These are phyloP conservation scores for Trifolium fragiferum DNA, from an alignment of 306 rosid genomes.

Conservation along the genomic window DNA sequence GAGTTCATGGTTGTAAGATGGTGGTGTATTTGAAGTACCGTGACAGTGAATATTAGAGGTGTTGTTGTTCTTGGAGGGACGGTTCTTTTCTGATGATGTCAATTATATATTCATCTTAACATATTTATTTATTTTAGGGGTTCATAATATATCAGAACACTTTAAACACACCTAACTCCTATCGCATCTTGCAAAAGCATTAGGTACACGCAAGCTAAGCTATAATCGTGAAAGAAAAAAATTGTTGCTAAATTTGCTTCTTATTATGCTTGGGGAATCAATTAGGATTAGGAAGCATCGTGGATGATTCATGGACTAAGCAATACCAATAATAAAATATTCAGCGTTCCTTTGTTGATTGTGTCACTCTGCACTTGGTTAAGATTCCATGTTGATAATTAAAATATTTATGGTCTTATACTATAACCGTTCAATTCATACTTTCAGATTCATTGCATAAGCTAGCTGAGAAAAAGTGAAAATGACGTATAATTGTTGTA, in stretches of 20 bases:
- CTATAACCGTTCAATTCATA: neutral
- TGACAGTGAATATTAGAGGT: neutral
- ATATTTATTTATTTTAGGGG: neutral
- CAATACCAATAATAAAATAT: neutral
- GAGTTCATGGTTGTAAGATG: neutral
- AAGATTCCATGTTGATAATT: neutral
- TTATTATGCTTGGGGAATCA: neutral
- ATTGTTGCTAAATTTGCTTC: neutral
- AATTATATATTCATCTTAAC: neutral
- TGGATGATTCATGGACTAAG: neutral
- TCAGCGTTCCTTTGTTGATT: constrained; percentile 1
- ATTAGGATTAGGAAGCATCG: neutral
- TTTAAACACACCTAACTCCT: neutral
- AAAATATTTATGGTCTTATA: neutral
- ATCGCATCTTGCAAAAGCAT: neutral
- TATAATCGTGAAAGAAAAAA: neutral
- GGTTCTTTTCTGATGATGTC: neutral
- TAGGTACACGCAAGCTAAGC: neutral
- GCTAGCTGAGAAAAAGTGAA: neutral
- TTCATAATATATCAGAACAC: neutral
- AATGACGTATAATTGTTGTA: neutral
- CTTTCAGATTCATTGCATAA: neutral
- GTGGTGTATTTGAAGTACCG: neutral
- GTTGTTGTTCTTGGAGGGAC: neutral
- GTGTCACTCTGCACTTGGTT: neutral